Conservation (phyloP, 768 basidiomycete species). For the Pleurotus sapidus region DNA sequence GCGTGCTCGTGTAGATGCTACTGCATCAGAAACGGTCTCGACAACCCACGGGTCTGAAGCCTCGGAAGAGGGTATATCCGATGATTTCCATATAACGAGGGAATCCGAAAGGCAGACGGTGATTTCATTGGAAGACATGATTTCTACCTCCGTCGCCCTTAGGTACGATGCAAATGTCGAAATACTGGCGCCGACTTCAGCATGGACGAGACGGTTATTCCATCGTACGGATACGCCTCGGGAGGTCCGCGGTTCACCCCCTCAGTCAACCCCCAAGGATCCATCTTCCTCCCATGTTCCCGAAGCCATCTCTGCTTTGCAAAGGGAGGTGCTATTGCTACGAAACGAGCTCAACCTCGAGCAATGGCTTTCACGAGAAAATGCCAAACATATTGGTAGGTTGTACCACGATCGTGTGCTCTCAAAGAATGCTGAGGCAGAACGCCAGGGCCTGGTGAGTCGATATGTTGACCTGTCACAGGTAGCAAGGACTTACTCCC, state of each 20-base stretch:
- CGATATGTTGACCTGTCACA: neutral
- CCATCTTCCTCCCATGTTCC: conserved; percentile 36
- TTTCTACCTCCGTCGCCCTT: conserved; percentile 66
- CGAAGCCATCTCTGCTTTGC: conserved; percentile 68
- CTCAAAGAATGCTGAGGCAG: conserved; percentile 73
- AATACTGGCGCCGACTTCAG: conserved; percentile 45
- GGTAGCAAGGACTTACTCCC: neutral
- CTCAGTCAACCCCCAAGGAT: conserved; percentile 6
- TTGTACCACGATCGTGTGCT: conserved; percentile 73
- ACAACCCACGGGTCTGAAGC: neutral
- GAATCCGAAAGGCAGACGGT: conserved; percentile 26
- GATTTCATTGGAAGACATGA: conserved; percentile 75
- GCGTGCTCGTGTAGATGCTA: conserved; percentile 16
- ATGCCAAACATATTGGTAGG: conserved; percentile 78
- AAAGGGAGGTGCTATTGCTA: conserved; percentile 71
- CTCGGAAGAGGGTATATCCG: neutral
- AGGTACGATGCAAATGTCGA: conserved; percentile 70
- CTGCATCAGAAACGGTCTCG: neutral
- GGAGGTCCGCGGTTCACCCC: conserved; percentile 6
- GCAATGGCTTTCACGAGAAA: conserved; percentile 78
- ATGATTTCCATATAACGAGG: conserved; percentile 12
- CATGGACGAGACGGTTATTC: conserved; percentile 53
- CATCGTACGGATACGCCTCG: conserved; percentile 26
- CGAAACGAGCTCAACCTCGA: conserved; percentile 85
- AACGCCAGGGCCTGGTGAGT: conserved; percentile 77